phyloP scores from a whole-genome alignment of 2,329 filamentous ascomycete species.

The Colletotrichum cordylinicola region DNA sequence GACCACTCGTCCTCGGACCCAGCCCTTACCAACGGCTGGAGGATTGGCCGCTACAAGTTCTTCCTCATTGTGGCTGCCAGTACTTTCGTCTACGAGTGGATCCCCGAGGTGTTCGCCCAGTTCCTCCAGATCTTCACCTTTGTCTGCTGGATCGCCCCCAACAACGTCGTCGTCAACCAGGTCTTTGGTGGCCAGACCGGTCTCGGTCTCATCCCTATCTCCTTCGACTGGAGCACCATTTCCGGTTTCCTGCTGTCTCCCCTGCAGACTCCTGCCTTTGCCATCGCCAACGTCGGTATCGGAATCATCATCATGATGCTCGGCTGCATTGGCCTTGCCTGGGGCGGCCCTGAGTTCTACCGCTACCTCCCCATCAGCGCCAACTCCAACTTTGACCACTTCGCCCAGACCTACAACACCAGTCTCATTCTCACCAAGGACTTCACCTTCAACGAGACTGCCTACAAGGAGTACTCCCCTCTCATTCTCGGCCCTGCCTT shows the following conservation, averaged over 20 bases:
- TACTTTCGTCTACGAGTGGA: constrained; percentile 48
- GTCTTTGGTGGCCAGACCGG: constrained; percentile 66
- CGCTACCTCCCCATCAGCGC: constrained; percentile 55
- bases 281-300: constrained; percentile 59
- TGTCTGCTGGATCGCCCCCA: constrained; percentile 66
- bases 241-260: constrained; percentile 56
- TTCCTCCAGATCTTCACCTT: constrained; percentile 56
- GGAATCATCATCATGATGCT: constrained; percentile 61
- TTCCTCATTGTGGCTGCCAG: constrained; percentile 63
- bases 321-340: constrained; percentile 55
- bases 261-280: constrained; percentile 58
- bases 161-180: constrained; percentile 66
- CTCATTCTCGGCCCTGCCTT: constrained; percentile 61
- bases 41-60: constrained; percentile 66
- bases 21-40: constrained; percentile 63
- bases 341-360: constrained; percentile 49
- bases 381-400: constrained; percentile 66
- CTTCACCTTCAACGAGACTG: constrained; percentile 61
- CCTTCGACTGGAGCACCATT: constrained; percentile 58
- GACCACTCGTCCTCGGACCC: constrained; percentile 53
- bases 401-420: constrained; percentile 63
- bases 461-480: constrained; percentile 65
- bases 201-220: constrained; percentile 65
- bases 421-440: constrained; percentile 60
- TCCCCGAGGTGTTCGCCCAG: constrained; percentile 18